Base-by-base conservation (phyloP, 345 rosid species). In the Bruguiera parviflora region DNA sequence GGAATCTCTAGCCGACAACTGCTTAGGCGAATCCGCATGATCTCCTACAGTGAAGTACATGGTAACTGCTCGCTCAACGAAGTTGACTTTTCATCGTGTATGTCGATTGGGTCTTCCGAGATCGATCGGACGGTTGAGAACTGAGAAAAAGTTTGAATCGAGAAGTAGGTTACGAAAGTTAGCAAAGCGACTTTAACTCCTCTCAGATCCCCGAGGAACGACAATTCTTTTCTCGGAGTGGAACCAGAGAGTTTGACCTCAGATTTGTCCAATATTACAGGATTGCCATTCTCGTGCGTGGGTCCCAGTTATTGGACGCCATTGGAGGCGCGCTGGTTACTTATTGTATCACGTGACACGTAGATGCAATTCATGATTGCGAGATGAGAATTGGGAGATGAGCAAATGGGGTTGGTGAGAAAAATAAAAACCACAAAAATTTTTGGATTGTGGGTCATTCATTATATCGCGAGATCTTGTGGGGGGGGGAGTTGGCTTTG, bases 1-100 rank as follows among this genome's bases (percentile, higher is more conserved):
- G 86, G 89, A 89, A 83, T 85, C 86, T 71, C 75, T 31, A 81
- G 85, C 85, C 80, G 81, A 83, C 89, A 88, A 82, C 89, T 65
- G 61, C 35, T 68, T 21, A 46, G 8, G 53, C 49, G 25, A 13
- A 9, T 29, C 15, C n/a, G 62, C 32, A 10, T 15, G 25, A 53
- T 73, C 25, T 7, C 5, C 51, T 62, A 49, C 72, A 29, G 6
- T 24, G 11, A 25, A 39, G 51, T 11, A 27, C 19, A 67, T 27
- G 2, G 47, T n/a, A 33, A 35, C 55, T 35, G 2, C 8, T 2
- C 11, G 65, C 19, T 24, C 27, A 9, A 5, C 1, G 6, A 7
- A 2, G 31, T 11, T 24, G 59, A 15, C 8, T 11, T 56, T 27
- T 11, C 11, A 24, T 15, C 49, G 3, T 0, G 5, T 0, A 5